Conservation (phyloP, 2,329 filamentous ascomycete genomes). For the Aphanocladium album region DNA sequence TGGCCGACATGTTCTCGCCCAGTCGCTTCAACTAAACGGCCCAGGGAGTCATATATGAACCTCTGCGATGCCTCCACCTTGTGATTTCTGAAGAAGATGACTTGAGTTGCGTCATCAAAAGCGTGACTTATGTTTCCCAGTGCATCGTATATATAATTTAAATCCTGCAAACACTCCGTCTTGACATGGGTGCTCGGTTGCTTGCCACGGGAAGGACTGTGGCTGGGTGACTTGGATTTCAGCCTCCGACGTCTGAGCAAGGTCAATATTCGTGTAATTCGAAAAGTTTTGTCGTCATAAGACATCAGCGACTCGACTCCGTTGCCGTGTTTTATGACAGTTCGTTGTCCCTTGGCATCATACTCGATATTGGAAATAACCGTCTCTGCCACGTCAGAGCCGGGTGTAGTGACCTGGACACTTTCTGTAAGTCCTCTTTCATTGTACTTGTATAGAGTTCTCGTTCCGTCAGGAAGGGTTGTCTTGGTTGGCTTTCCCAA, state of each 20-base stretch:
- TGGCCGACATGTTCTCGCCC: conserved; percentile 14
- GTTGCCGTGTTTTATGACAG: not conserved
- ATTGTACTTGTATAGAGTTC: conserved; percentile 5
- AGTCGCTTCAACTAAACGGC: conserved; percentile 8
- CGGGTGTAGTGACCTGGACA: not conserved
- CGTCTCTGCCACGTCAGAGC: not conserved
- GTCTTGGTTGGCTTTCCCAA: conserved; percentile 8
- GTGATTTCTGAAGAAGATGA: conserved; percentile 20
- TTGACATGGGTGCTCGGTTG: too few species aligned
- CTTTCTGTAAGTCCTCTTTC: not conserved
- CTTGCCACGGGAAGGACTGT: too few species aligned
- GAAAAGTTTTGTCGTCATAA: conserved; percentile 3
- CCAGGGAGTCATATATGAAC: conserved; percentile 12
- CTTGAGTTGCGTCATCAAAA: conserved; percentile 19
- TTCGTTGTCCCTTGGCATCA: conserved; percentile 10
- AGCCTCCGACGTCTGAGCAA: too few species aligned
- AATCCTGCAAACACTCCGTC: conserved; percentile 15
- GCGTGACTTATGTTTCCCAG: conserved; percentile 16
- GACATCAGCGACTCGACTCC: not conserved
- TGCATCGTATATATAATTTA: conserved; percentile 19
- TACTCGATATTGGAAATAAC: conserved; percentile 7
- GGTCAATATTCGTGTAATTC: too few species aligned
- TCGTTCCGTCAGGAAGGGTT: conserved; percentile 7
- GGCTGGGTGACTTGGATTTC: too few species aligned
- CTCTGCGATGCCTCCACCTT: conserved; percentile 15